Conservation (phyloP, 2,329 filamentous ascomycete species). For the Cordyceps javanica region DNA sequence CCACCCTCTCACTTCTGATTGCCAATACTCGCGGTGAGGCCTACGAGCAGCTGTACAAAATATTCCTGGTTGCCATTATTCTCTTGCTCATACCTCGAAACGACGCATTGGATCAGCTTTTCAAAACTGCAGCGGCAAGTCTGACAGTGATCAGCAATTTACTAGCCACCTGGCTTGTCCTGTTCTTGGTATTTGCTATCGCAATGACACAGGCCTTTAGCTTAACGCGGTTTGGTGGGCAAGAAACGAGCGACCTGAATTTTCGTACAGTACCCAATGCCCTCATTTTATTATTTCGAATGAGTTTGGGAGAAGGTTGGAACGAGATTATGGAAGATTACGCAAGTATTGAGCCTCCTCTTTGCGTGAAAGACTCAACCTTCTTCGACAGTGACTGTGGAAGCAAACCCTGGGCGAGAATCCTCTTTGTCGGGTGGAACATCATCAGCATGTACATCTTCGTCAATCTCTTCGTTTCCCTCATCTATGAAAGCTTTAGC, state of each 20-base stretch:
- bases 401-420: slow-evolving; percentile 79
- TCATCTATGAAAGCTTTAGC: slow-evolving; percentile 99
- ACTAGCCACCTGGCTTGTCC: slow-evolving; percentile 91
- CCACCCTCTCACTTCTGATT: slow-evolving; percentile 73
- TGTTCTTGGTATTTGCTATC: slow-evolving; percentile 95
- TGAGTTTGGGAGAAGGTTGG: slow-evolving; percentile 93
- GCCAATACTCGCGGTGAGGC: slow-evolving; percentile 51
- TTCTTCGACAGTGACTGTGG: slow-evolving; percentile 93
- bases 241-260: slow-evolving; percentile 75
- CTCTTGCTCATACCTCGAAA: slow-evolving; percentile 91
- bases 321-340: slow-evolving; percentile 96
- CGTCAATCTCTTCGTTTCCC: slow-evolving; percentile 93
- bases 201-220: slow-evolving; percentile 95
- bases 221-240: slow-evolving; percentile 74
- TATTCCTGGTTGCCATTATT: slow-evolving; percentile 85
- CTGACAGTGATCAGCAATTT: slow-evolving; percentile 85
- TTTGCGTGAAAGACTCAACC: slow-evolving; percentile 64
- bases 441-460: slow-evolving; percentile 99
- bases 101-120: slow-evolving; percentile 93
- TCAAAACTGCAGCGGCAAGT: slow-evolving; percentile 96
- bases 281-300: slow-evolving; percentile 85
- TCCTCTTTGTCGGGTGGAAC: slow-evolving; percentile 94
- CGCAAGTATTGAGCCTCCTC: slow-evolving; percentile 69
- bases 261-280: slow-evolving; percentile 92
- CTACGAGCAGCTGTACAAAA: slow-evolving; percentile 81